phyloP scores from a whole-genome alignment of 2,329 filamentous ascomycete genomes.

The Calonectria leucothoes region DNA sequence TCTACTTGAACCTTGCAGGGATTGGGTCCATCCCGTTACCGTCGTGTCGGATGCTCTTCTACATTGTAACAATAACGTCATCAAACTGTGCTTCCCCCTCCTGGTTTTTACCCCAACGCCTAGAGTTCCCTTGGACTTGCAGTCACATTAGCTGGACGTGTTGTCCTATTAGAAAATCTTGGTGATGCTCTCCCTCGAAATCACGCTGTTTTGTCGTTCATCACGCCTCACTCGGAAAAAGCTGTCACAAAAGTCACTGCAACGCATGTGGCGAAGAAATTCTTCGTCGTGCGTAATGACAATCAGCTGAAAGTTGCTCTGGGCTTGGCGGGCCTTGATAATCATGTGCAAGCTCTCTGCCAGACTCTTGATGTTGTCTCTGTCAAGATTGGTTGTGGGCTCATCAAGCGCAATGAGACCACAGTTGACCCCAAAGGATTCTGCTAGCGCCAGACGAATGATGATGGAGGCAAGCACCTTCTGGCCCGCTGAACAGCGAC shows the following conservation, averaged over 20 bases:
- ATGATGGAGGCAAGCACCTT: constrained; percentile 98
- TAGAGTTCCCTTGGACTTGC: neutral
- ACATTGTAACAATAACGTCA: too few species aligned
- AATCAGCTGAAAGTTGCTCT: constrained; percentile 97
- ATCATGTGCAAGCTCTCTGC: constrained; percentile 88
- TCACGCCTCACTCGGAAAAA: constrained; percentile 91
- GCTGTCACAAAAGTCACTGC: constrained; percentile 89
- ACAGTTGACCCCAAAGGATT: constrained; percentile 96
- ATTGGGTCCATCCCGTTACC: neutral
- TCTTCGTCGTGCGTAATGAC: constrained; percentile 99
- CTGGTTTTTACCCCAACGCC: neutral
- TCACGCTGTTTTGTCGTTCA: constrained; percentile 86
- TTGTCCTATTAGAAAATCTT: constrained; percentile 51
- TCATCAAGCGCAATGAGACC: constrained; percentile 97
- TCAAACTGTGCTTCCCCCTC: neutral
- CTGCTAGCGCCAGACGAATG: constrained; percentile 93
- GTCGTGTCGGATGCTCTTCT: neutral
- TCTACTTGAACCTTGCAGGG: neutral
- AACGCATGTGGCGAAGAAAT: constrained; percentile 93
- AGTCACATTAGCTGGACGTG: neutral
- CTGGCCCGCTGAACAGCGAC: constrained; percentile 94
- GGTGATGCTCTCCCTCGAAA: constrained; percentile 75
- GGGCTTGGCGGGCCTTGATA: constrained; percentile 83
- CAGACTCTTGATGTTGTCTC: constrained; percentile 92
- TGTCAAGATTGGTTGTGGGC: constrained; percentile 95